phyloP scores from a whole-genome alignment of 441 rosid species.

The Kokia cookei region DNA sequence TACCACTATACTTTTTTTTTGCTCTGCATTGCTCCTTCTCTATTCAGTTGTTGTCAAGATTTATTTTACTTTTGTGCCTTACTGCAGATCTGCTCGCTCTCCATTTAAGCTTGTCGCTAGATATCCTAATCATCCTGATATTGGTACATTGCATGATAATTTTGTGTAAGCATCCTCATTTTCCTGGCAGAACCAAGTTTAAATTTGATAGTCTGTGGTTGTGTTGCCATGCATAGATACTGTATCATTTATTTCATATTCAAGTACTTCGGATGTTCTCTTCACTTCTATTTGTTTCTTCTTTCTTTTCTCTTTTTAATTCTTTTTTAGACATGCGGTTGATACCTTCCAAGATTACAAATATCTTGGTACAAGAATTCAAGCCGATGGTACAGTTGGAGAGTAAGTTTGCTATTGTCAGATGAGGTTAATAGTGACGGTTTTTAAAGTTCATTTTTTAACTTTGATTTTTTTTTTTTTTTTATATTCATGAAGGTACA shows the following conservation, averaged over 20 bases:
- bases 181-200: constrained; percentile 2
- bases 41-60: neutral
- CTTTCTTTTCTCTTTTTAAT: constrained; percentile 1
- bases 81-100: constrained; percentile 68
- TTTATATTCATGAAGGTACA: constrained; percentile 46
- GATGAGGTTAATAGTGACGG: constrained; percentile 3
- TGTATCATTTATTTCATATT: neutral
- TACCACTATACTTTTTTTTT: constrained; percentile 3
- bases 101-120: constrained; percentile 79
- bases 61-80: constrained; percentile 2
- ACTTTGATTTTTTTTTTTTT: neutral
- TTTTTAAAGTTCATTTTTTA: constrained; percentile 5
- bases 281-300: neutral
- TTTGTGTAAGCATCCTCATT: constrained; percentile 61
- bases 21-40: neutral
- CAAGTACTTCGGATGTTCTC: constrained; percentile 8
- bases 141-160: constrained; percentile 91
- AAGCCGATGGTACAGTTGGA: constrained; percentile 93
- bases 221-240: neutral
- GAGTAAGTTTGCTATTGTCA: constrained; percentile 53
- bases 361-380: constrained; percentile 84
- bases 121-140: constrained; percentile 86
- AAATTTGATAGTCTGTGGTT: neutral
- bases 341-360: constrained; percentile 81
- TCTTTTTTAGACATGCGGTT: constrained; percentile 53